Conservation (phyloP, 139 green algal species). For the Zygnema cylindricum region DNA sequence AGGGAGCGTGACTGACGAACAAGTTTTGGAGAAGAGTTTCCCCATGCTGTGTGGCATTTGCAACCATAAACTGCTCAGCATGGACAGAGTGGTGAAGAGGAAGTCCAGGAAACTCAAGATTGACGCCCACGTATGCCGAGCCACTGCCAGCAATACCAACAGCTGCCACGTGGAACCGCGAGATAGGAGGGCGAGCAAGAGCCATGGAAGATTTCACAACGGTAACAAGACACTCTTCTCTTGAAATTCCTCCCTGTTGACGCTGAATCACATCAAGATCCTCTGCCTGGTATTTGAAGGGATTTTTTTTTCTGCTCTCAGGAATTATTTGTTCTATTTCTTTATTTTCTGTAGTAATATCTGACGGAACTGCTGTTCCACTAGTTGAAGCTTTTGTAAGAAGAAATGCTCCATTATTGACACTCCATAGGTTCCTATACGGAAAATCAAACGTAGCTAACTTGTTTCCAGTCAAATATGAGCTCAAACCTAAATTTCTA, state of each 20-base stretch:
- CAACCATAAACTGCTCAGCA: constrained; percentile 69
- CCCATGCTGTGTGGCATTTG: constrained; percentile 46
- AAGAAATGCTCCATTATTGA: not conserved
- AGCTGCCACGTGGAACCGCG: constrained; percentile 63
- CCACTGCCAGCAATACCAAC: constrained; percentile 58
- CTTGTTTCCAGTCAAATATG: not conserved
- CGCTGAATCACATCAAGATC: not conserved
- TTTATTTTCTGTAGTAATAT: not conserved
- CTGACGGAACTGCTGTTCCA: not conserved
- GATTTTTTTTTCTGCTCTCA: not conserved
- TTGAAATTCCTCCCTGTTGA: not conserved
- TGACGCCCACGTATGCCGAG: constrained; percentile 64
- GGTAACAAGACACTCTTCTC: not conserved
- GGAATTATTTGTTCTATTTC: not conserved
- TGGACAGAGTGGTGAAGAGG: constrained; percentile 66
- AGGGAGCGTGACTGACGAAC: constrained; percentile 62
- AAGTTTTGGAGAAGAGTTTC: constrained; percentile 57
- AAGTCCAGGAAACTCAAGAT: constrained; percentile 66
- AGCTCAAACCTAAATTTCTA: no score
- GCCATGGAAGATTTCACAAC: not conserved
- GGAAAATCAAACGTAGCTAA: not conserved
- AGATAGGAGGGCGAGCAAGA: constrained; percentile 62
- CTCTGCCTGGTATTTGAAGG: not conserved
- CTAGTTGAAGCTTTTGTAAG: not conserved
- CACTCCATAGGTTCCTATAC: not conserved